phyloP scores from a whole-genome alignment of 2,329 filamentous ascomycete species.

The Talaromyces islandicus region DNA sequence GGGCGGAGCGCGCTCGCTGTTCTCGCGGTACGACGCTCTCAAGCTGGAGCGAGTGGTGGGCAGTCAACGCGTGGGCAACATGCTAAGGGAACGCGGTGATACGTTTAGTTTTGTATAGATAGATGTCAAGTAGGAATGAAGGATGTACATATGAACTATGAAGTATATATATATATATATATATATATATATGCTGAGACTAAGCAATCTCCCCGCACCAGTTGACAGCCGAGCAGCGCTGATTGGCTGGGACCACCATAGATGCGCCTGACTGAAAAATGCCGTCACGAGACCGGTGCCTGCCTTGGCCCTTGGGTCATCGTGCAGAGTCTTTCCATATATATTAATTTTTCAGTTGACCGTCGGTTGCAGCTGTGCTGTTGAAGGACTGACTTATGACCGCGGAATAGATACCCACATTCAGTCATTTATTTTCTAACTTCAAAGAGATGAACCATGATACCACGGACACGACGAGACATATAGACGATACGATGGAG shows the following conservation, averaged over 20 bases:
- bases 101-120: constrained; percentile 87
- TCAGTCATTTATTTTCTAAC: not conserved
- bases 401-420: not conserved
- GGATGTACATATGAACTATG: not conserved
- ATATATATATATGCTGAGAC: too few species aligned
- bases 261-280: not conserved
- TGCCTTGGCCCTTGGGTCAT: too few species aligned
- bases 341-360: not conserved
- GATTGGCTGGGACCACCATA: not conserved
- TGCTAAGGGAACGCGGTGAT: constrained; percentile 76
- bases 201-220: not conserved
- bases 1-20: constrained; percentile 50
- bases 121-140: too few species aligned
- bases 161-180: too few species aligned
- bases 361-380: not conserved
- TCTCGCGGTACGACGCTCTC: constrained; percentile 84
- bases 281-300: not conserved
- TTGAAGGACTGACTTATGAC: not conserved
- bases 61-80: constrained; percentile 69
- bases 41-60: constrained; percentile 86
- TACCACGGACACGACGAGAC: not conserved
- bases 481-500: not conserved
- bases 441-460: not conserved
- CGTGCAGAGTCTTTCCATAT: not conserved
- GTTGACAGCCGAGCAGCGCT: not conserved